Evolutionary conservation across 2,329 filamentous ascomycete genomes (phyloP), one percentile per base, ranked within the genome.

Genomic region (Trichophyton verrucosum): DNA sequence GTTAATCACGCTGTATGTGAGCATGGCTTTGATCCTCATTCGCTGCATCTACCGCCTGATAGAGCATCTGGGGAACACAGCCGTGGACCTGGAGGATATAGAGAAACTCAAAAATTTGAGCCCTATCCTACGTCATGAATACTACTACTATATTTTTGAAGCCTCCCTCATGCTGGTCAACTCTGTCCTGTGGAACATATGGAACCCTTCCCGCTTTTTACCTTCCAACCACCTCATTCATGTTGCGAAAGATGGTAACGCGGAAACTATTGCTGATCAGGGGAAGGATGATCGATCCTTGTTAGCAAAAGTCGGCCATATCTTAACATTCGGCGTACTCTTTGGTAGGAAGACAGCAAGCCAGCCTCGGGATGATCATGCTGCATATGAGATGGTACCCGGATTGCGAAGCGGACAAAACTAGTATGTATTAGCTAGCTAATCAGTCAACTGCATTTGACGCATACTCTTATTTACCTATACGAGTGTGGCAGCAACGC

Each of bases 61-160:
- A 7, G 81, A 84, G 68, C 82, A 82, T 69, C 82, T 82, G 65
- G 61, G 61, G 3, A 58, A 49, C 38, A 63, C 59, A 5, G 55
- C 36, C 1, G 53, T 63, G n/a, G 56, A 63, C n/a, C 44, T 63
- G n/a, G 47, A 40, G 11, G 17, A 49, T 40, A 22, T 47, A 5
- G 59, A 61, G n/a, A 42, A 36, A 40, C 70, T 71, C 2, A 65
- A 58, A 33, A 66, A 64, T 1, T 63, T 80, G 2, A 76, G 73
- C 8, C 75, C 78, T 0, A 70, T 81, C 33, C 62, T 83, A 13
- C 74, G 80, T 36, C 80, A 82, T 64, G 81, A 83, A 68, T 80
- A 75, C 74, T 83, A 77, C 70, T 83, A 83, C 63, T 82, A 80
- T 66, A 73, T 82, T 27, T 83, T 83, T 62, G 81, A 83, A 70